Evolutionary conservation across 129 eudicot species (phyloP).

Genomic region (Daucus carota): DH1_v3.0 NC_030381.2:31200501-31201000

Average conservation of each 20-base stretch:
- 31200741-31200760: not conserved
- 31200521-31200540: conserved; percentile 1
- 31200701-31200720: not conserved
- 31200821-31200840: not conserved
- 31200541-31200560: conserved; percentile 78
- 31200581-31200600: conserved; percentile 49
- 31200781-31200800: not conserved
- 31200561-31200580: conserved; percentile 94
- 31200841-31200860: not conserved
- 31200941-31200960: not conserved
- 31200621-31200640: not conserved
- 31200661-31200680: not conserved
- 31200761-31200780: not conserved
- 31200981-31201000: not conserved
- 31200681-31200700: not conserved
- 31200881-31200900: not conserved
- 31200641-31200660: not conserved
- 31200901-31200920: not conserved
- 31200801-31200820: not conserved
- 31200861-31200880: not conserved
- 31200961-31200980: not conserved
- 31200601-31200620: not conserved
- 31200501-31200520: not conserved
- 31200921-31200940: not conserved
- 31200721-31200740: not conserved